Base-by-base conservation (phyloP, 108 stramenopile species). In the Aureococcus anophagefferens region DNA sequence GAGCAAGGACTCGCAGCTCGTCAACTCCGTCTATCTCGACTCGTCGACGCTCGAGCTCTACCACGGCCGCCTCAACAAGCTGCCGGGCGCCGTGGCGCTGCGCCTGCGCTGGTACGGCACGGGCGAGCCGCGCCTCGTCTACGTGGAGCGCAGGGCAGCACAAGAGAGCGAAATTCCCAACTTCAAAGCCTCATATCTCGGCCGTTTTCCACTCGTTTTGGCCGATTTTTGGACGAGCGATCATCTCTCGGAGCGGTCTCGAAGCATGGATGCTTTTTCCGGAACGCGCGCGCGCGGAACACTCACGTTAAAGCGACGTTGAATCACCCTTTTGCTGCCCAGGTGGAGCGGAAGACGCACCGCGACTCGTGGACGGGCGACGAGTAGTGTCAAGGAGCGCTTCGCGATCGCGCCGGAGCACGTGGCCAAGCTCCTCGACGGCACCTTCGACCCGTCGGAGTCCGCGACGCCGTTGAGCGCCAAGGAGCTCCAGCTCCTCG, bases 301-400 rank as follows among this genome's bases (percentile, higher is more conserved):
- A n/a, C n/a, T n/a, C n/a, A n/a, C n/a, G n/a, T n/a, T n/a, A n/a
- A n/a, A n/a, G n/a, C n/a, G n/a, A n/a, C n/a, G n/a, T n/a, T n/a
- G n/a, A n/a, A n/a, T n/a, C n/a, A n/a, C n/a, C n/a, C n/a, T n/a
- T n/a, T n/a, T n/a, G n/a, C n/a, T n/a, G n/a, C n/a, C n/a, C n/a
- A n/a, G n/a, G n/a, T n/a, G n/a, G n/a, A 44, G 40, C 90, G 95
- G 29, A 98, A 98, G 81, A 98, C 98, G 21, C 98, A 98, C 81
- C 90, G 92, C 46, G 98, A 98, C 40, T 91, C 87, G 33, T 98
- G 98, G 98, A 91, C 93, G n/a, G 95, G 94, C 29, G 95, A 96
- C 71, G 87, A 88, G 67, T n/a, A 88, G 86, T 34, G 96, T 95
- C 31, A 98, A 98, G 85, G 96, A 97, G 72, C 92, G 98, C 40